phyloP scores from a whole-genome alignment of 352 stramenopile genomes.

The Globisporangium heterothallicum region DNA sequence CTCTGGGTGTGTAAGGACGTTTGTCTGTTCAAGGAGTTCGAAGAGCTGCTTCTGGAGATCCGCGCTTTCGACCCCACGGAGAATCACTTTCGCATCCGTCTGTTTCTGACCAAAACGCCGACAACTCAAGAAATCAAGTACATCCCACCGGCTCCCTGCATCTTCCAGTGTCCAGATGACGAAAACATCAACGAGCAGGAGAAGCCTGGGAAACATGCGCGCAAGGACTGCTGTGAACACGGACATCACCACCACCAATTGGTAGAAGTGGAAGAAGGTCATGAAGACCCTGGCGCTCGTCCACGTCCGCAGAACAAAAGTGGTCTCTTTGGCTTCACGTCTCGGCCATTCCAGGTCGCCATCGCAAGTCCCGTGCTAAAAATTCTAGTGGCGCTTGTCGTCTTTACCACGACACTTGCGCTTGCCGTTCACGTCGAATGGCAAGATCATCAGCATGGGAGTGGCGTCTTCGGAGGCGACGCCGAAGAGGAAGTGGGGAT shows the following conservation, averaged over 20 bases:
- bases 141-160: constrained; percentile 5
- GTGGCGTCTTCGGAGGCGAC: constrained; percentile 7
- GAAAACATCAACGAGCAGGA: background rate
- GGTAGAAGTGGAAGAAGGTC: too few species aligned
- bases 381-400: constrained; percentile 4
- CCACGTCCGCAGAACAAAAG: constrained; percentile 19
- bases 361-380: constrained; percentile 2
- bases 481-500: constrained; percentile 4
- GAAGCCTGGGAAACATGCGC: too few species aligned
- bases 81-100: constrained; percentile 17
- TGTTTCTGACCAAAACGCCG: constrained; percentile 22
- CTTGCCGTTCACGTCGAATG: constrained; percentile 19
- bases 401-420: constrained; percentile 1
- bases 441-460: constrained; percentile 13
- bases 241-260: background rate
- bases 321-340: constrained; percentile 14
- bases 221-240: too few species aligned
- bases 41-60: constrained; percentile 21
- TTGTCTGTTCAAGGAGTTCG: constrained; percentile 28
- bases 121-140: constrained; percentile 15
- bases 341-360: constrained; percentile 19
- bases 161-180: constrained; percentile 2
- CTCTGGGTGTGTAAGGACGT: constrained; percentile 22
- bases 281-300: background rate
- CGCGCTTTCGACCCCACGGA: constrained; percentile 19